Evolutionary conservation across 352 stramenopile genomes (phyloP).

Genomic region (Pythium guiyangense): DNA sequence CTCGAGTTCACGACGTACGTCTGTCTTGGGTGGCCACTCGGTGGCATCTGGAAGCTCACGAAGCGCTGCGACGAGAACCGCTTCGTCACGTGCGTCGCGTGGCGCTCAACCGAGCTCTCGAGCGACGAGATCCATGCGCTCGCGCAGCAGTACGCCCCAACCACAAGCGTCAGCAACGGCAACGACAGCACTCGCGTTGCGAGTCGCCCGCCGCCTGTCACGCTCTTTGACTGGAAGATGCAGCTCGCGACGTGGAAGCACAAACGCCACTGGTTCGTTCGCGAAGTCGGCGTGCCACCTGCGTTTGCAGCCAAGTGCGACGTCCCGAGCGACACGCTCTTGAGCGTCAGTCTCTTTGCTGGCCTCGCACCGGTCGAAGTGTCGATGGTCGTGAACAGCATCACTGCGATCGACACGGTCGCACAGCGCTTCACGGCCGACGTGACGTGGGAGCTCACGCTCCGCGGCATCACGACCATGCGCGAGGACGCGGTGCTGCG

Average conservation of each 20-base stretch:
- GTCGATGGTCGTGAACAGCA: constrained; percentile 20
- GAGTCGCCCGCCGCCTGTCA: constrained; percentile 11
- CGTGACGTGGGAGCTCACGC: constrained; percentile 26
- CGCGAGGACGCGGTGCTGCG: constrained; percentile 24
- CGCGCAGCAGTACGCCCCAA: too few species aligned
- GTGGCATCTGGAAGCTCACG: constrained; percentile 51
- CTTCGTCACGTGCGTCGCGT: constrained; percentile 32
- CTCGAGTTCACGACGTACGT: constrained; percentile 34
- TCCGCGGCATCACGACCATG: constrained; percentile 23
- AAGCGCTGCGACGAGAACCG: constrained; percentile 21
- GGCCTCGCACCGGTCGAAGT: constrained; percentile 17
- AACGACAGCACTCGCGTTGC: not conserved
- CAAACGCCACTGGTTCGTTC: constrained; percentile 45
- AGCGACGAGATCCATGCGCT: too few species aligned
- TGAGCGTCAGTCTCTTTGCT: constrained; percentile 13
- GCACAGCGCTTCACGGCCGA: constrained; percentile 23
- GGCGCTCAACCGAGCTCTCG: constrained; percentile 49
- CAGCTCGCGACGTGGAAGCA: constrained; percentile 38
- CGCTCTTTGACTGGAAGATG: constrained; percentile 58
- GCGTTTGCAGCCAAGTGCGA: not conserved
- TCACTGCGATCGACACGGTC: constrained; percentile 24
- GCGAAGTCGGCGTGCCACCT: constrained; percentile 18
- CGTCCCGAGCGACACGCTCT: not conserved
- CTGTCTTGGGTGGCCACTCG: constrained; percentile 40
- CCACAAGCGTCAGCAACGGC: constrained; percentile 24